Conservation (phyloP, 2,329 filamentous ascomycete species). For the Pyrenophora tritici-repentis region DNA sequence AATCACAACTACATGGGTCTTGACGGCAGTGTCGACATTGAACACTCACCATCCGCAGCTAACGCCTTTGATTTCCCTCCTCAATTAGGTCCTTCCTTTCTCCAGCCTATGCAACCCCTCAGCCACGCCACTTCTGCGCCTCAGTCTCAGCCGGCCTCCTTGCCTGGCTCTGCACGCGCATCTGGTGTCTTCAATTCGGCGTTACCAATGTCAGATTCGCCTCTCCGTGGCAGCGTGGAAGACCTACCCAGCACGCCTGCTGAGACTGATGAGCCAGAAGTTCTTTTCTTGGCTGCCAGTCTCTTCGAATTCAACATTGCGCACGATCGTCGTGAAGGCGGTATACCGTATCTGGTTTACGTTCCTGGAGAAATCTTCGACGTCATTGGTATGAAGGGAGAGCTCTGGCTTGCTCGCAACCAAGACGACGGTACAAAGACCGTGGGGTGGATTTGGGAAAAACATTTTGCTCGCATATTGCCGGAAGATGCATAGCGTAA, state of each 20-base stretch:
- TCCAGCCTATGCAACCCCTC: constrained; percentile 26
- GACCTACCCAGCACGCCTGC: constrained; percentile 43
- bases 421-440: constrained; percentile 82
- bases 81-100: constrained; percentile 36
- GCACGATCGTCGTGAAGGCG: constrained; percentile 86
- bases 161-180: constrained; percentile 55
- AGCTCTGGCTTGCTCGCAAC: constrained; percentile 96
- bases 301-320: constrained; percentile 98
- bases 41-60: constrained; percentile 19
- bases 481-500: constrained; percentile 40
- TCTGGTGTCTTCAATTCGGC: constrained; percentile 87
- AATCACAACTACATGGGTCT: constrained; percentile 31
- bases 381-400: constrained; percentile 92
- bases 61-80: constrained; percentile 33
- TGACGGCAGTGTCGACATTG: constrained; percentile 37
- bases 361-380: constrained; percentile 78
- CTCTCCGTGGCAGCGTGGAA: constrained; percentile 29
- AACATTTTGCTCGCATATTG: constrained; percentile 72
- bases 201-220: constrained; percentile 73
- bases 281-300: constrained; percentile 89
- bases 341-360: constrained; percentile 95
- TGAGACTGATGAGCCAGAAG: constrained; percentile 65
- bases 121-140: constrained; percentile 26
- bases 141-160: constrained; percentile 28
- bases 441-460: constrained; percentile 99